Base-by-base conservation (phyloP, 1,284 basidiomycete genomes). In the Sporisorium reilianum region DNA sequence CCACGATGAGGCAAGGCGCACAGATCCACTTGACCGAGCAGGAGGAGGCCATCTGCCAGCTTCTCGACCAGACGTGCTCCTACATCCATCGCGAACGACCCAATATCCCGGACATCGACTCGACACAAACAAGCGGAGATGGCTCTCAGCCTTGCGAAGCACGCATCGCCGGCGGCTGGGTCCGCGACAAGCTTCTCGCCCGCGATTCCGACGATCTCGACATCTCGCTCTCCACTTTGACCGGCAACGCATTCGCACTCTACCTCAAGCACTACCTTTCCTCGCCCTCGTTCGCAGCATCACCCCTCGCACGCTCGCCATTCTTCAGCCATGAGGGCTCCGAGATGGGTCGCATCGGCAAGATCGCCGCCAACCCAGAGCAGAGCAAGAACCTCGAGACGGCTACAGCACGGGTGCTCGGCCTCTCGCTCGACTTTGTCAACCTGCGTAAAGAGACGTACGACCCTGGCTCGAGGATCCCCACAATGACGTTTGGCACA, bases 371-470 rank as follows among this genome's bases (percentile, higher is more conserved):
- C 68, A 98, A 99, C 80, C 96, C 97, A 0, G 94, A 96, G 50
- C 97, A 99, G 86, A 96, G 93, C 59, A 99, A 99, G 85, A 97
- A 98, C 86, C 88, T 99, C 36, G 96, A 99, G 86, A 98, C 97
- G 0, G 96, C 95, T 0, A 92, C 92, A n/a, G 92, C 94, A 32
- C 90, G 89, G 32, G 87, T 99, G 26, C 88, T 94, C 52, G 95
- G 90, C 3, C 87, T 93, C 49, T 93, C 95, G 64, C 88, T 99
- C 55, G 97, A 99, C 85, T 92, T 98, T 80, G 97, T 99, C 12
- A 98, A 98, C 82, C 87, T 99, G 50, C 88, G 97, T 63, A 97
- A 98, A 85, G 94, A 92, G 75, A 80, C 82, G n/a, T 99, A 99
- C 85, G 90, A 93, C 0, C 89, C 90, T 40, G 88, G 90, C 54